Evolutionary conservation across 305 asterid genomes (phyloP).

Genomic region (Striga hermonthica): DNA sequence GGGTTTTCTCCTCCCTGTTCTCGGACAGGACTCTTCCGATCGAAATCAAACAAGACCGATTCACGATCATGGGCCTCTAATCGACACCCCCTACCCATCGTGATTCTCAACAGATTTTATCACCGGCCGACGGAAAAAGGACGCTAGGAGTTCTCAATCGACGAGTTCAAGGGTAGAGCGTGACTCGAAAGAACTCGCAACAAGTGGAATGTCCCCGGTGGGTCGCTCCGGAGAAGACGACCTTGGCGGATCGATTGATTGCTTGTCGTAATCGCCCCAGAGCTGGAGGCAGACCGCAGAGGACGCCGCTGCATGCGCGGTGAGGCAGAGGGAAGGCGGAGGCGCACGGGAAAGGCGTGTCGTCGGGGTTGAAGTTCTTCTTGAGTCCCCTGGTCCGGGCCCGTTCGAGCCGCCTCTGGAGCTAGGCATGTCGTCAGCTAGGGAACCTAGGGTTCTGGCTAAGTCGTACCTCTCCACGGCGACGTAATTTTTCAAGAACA

Average conservation of each 20-base stretch:
- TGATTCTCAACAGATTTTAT: slow-evolving; percentile 53
- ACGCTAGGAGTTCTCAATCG: slow-evolving; percentile 44
- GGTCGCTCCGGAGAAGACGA: slow-evolving; percentile 51
- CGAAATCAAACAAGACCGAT: slow-evolving; percentile 47
- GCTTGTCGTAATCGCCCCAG: slow-evolving; percentile 57
- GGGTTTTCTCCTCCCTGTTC: slow-evolving; percentile 40
- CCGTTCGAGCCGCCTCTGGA: slow-evolving; percentile 64
- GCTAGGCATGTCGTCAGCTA: slow-evolving; percentile 43
- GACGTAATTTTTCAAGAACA: slow-evolving; percentile 66
- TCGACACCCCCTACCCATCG: slow-evolving; percentile 43
- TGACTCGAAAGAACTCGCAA: slow-evolving; percentile 30
- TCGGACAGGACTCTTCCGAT: slow-evolving; percentile 55
- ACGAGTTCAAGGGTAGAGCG: slow-evolving; percentile 38
- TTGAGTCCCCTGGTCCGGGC: slow-evolving; percentile 79
- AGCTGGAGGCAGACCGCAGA: slow-evolving; percentile 63
- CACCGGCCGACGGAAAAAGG: slow-evolving; percentile 50
- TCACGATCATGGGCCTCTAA: slow-evolving; percentile 35
- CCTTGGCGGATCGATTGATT: slow-evolving; percentile 50
- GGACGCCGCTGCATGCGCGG: slow-evolving; percentile 45
- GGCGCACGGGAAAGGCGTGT: slow-evolving; percentile 33
- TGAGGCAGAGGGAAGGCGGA: slow-evolving; percentile 39
- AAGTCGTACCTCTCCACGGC: slow-evolving; percentile 43
- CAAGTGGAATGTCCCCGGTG: slow-evolving; percentile 80
- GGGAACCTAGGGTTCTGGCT: slow-evolving; percentile 50
- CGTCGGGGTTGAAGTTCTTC: slow-evolving; percentile 56